Evolutionary conservation across 192 early-diverging fungal species (phyloP), one percentile per base, ranked within the genome.

Genomic region (Phlyctochytrium bullatum): DNA sequence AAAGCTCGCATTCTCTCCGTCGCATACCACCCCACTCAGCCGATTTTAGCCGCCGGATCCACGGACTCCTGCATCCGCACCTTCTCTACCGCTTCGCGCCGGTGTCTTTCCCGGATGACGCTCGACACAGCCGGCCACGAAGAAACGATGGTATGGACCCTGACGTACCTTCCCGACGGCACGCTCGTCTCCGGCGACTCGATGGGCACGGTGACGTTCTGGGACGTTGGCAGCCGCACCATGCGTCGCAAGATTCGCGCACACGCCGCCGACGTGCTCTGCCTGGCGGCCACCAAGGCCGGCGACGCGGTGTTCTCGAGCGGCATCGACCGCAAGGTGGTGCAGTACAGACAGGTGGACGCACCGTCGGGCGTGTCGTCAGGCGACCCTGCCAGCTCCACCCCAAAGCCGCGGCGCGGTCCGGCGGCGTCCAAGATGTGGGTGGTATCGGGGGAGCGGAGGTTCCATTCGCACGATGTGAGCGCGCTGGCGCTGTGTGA

Each of bases 391-490:
- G 28, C 10, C 6, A 50, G 40, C 40, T 10, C 12, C 40, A n/a
- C 12, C n/a, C 12, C 12, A 14, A n/a, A n/a, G n/a, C 12, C 12
- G 34, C 25, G 34, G 1, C 35, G 35, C 14, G 61, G 61, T 36
- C 74, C 61, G 67, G 16, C 20, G 2, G 34, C 30, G 24, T 23
- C 35, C 34, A 64, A 57, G 74, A 86, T 36, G 29, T 98, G 94
- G 94, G 81, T 95, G 25, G 68, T 90, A 36, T 78, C 90, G n/a
- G 92, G 91, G 16, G 86, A 89, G 65, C 86, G 93, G 56, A 86
- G 93, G 61, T 95, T 91, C 77, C 96, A 98, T 75, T 90, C 90
- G 17, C 93, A 98, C 72, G 96, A 98, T 72, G 92, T 98, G 34
- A 87, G 93, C 29, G 90, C 95, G 24, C 64, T 98, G 25, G 88